Percentiles rank a stretch among this genome's conserved stretches.
Conservation (phyloP, 306 rosid species). For the Rosa persica region DNA sequence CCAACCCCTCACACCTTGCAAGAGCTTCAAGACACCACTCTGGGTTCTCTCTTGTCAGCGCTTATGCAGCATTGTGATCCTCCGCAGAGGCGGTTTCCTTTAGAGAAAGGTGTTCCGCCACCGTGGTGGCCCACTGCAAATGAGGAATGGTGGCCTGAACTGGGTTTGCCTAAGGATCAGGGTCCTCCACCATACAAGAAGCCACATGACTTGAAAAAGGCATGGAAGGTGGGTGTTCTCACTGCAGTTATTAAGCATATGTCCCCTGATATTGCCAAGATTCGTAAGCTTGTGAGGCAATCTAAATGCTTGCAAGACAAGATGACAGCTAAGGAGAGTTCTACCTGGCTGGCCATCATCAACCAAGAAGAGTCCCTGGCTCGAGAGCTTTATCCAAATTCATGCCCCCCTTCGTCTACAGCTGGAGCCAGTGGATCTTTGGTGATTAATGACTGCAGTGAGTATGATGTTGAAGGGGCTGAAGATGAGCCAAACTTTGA, state of each 20-base stretch:
- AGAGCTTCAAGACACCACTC: conserved; percentile 61
- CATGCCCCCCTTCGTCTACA: conserved; percentile 35
- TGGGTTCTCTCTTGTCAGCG: conserved; percentile 58
- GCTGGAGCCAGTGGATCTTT: conserved; percentile 36
- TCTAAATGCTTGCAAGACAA: conserved; percentile 65
- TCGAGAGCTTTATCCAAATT: conserved; percentile 40
- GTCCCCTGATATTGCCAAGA: conserved; percentile 56
- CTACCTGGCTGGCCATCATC: conserved; percentile 61
- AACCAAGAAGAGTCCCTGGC: conserved; percentile 58
- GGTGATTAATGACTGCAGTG: conserved; percentile 34
- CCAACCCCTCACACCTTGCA: conserved; percentile 40
- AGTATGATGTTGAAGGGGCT: conserved; percentile 52
- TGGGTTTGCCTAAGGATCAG: conserved; percentile 37
- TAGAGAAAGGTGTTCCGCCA: conserved; percentile 62
- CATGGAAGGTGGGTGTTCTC: conserved; percentile 68
- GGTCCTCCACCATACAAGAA: conserved; percentile 73
- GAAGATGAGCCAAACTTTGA: conserved; percentile 35
- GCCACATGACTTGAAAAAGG: conserved; percentile 78
- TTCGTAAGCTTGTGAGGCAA: conserved; percentile 48
- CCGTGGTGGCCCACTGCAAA: conserved; percentile 85
- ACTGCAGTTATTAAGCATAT: conserved; percentile 65
- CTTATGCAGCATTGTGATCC: conserved; percentile 75
- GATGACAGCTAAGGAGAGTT: conserved; percentile 64
- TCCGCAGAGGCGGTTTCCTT: conserved; percentile 60
- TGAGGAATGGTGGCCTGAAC: conserved; percentile 60